Percentiles rank a stretch among this genome's conserved stretches.
Evolutionary conservation across 2,329 filamentous ascomycete species (phyloP).

Genomic region (Monosporascus sp.): DNA sequence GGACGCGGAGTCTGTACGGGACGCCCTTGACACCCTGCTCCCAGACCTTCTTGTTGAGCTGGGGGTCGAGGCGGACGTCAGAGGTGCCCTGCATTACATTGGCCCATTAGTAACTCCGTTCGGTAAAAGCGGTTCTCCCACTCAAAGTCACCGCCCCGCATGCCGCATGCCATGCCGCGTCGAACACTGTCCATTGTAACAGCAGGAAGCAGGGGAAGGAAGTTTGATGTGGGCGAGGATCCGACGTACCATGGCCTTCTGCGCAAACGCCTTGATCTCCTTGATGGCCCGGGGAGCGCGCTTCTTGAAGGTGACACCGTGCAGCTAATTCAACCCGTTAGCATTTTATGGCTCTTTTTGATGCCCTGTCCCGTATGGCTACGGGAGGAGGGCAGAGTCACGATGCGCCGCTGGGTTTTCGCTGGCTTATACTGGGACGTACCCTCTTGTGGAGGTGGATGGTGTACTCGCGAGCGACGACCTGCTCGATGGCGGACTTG

Average conservation of each 20-base stretch:
- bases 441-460: conserved; percentile 99
- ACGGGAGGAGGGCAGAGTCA: neutral
- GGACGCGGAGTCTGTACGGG: conserved; percentile 92
- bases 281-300: conserved; percentile 97
- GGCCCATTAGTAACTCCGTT: too few relatives aligned
- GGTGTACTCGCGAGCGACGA: conserved; percentile 99
- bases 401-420: neutral
- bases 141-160: neutral
- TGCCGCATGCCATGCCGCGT: neutral
- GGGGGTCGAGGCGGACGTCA: conserved; percentile 96
- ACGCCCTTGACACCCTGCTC: conserved; percentile 98
- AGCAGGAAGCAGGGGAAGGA: neutral
- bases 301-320: conserved; percentile 99
- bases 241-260: conserved; percentile 85
- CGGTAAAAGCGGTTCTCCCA: neutral
- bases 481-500: conserved; percentile 96
- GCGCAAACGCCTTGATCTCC: conserved; percentile 96
- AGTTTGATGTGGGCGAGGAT: conserved; percentile 5
- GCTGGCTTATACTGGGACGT: conserved; percentile 43
- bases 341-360: conserved; percentile 11
- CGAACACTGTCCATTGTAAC: neutral
- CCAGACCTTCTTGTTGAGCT: conserved; percentile 99
- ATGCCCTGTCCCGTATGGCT: neutral
- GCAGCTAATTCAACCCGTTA: conserved; percentile 59
- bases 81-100: conserved; percentile 67